Base-by-base conservation (phyloP, 306 rosid genomes). In the Morella rubra region DNA sequence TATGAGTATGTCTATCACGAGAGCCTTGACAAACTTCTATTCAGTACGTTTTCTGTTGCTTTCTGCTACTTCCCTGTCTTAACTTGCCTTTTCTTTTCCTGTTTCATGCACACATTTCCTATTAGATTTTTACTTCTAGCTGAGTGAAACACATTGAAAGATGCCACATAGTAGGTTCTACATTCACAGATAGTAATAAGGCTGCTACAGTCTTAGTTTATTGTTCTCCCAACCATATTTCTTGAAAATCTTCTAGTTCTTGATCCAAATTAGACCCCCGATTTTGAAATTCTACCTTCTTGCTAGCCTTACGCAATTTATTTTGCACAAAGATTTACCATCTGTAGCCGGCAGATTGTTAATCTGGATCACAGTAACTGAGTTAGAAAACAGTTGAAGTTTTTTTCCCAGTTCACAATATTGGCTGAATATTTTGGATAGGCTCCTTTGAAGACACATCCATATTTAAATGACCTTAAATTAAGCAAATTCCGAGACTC, bases 21-120 rank as follows among this genome's bases (percentile, higher is more conserved):
- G 85, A 95, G 98, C 83, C 88, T 95, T 9, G 98, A 95, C 86
- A 92, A 95, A 76, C 85, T 92, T 87, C 91, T 95, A 37, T 95
- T 95, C 83, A 95, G 98, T 95, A 84, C 90, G 98, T 84, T 8
- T 55, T 78, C 20, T 32, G 69, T 44, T 20, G 3, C 47, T 54
- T 50, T 73, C 3, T 19, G 20, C 58, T 69, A n/a, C 9, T 11
- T 42, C 60, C 72, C 61, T 19, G 56, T 3, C 77, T 27, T 61
- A 7, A 24, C 9, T 1, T 22, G 72, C 71, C 19, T 14, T 53
- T 1, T 82, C 44, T n/a, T 42, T 1, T 58, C 42, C 8, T 41
- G 24, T 27, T 37, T 42, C 40, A 7, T 44, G 45, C 22, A 19
- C 20, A 56, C 49, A 58, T 49, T 66, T 44, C 37, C 11, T 19